Evolutionary conservation across 225 moss, liverwort and hornwort genomes (phyloP).

Genomic region (Antitrichia curtipendula): DNA sequence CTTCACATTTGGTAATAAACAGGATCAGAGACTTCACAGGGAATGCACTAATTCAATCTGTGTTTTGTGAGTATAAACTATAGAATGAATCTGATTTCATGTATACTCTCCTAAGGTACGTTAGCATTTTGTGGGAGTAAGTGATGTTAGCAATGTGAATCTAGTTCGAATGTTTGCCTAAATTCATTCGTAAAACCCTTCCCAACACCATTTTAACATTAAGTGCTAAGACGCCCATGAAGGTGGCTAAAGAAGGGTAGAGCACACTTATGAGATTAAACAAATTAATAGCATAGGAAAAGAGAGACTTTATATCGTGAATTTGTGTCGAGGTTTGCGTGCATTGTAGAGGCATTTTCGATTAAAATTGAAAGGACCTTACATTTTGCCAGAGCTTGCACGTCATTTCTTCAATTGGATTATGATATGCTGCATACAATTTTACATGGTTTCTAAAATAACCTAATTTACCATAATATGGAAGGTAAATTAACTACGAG

Average conservation of each 20-base stretch:
- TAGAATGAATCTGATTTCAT: too few species aligned
- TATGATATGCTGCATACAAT: neutral
- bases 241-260: neutral
- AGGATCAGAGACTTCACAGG: too few species aligned
- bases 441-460: neutral
- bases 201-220: too few species aligned
- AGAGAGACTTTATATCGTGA: neutral
- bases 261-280: neutral
- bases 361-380: neutral
- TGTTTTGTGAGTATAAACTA: too few species aligned
- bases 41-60: too few species aligned
- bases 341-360: neutral
- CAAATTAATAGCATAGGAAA: neutral
- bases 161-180: neutral
- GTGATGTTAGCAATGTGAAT: neutral
- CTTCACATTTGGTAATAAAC: too few species aligned
- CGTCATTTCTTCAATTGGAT: neutral
- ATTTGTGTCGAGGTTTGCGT: neutral
- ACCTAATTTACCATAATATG: too few species aligned
- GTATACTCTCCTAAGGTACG: too few species aligned
- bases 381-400: neutral
- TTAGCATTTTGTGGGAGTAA: neutral
- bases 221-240: too few species aligned
- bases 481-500: neutral
- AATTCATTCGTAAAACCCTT: too few species aligned